Base-by-base conservation (phyloP, 768 basidiomycete genomes). In the Hortiboletus flavorubellus region DNA sequence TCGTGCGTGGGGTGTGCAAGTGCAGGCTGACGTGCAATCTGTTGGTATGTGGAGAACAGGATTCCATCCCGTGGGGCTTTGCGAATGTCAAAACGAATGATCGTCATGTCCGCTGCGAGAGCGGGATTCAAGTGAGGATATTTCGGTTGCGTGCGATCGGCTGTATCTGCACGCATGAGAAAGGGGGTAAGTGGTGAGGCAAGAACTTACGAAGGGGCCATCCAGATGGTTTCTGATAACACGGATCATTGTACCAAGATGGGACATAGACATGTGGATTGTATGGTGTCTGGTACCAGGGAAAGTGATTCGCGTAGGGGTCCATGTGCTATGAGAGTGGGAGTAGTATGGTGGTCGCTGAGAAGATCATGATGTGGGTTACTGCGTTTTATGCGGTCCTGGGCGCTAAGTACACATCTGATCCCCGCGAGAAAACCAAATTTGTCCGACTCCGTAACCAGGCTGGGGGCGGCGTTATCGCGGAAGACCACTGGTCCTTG, bases 91-190 rank as follows among this genome's bases (percentile, higher is more conserved):
- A 79, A 82, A 16, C 75, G 76, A 9, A 84, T 61, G 10, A 74
- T 65, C 0, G 82, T 81, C 30, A 73, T 74, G 56, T 83, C 82
- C 8, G 72, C 70, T 16, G 81, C 83, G 14, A 86, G 76, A 23
- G 74, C 72, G 3, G 81, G 80, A 63, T 84, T 78, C 18, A 85
- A 66, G 35, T 66, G 72, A n/a, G 82, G 78, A 64, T 79, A 77
- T 67, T 78, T 78, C 1, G 79, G 71, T 48, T 62, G 59, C 1
- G 45, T 5, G 44, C 39, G 67, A 41, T 68, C 55, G 16, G 44
- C 71, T 71, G 45, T 11, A 26, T 31, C 7, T 18, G 23, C 15
- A 4, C 2, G 18, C 16, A 35, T 29, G 26, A 14, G 26, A 43
- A 4, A 18, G 31, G 23, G 40, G 4, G 41, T 15, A 14, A 4